Percentiles rank a stretch among this genome's conserved stretches.
phyloP scores from a whole-genome alignment of 2,329 filamentous ascomycete genomes.

The Arthrobotrys entomopaga region DNA sequence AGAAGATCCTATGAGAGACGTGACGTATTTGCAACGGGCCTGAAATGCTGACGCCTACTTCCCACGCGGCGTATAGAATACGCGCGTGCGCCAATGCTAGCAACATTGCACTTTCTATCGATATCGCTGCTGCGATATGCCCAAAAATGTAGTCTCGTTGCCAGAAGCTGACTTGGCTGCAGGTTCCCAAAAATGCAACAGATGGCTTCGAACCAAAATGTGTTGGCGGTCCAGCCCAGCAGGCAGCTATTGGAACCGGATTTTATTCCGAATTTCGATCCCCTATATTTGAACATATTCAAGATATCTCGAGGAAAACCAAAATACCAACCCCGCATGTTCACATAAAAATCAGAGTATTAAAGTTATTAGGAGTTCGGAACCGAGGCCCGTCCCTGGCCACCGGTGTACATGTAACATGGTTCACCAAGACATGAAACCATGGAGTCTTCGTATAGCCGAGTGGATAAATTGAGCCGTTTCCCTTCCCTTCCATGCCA shows the following conservation, averaged over 20 bases:
- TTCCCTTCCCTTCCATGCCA: too few species aligned
- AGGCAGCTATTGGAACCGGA: not conserved
- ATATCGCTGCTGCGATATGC: not conserved
- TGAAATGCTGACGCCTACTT: not conserved
- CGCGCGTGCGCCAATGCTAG: not conserved
- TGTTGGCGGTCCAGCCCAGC: not conserved
- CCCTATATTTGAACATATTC: not conserved
- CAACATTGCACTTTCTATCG: not conserved
- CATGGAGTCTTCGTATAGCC: conserved; percentile 4
- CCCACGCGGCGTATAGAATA: too few species aligned
- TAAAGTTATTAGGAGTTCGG: not conserved
- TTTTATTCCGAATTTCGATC: not conserved
- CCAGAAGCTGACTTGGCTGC: too few species aligned
- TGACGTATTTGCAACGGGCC: not conserved
- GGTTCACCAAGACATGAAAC: not conserved
- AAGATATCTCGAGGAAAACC: not conserved
- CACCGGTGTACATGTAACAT: not conserved
- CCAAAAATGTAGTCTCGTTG: not conserved
- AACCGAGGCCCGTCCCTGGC: not conserved
- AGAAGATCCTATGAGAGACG: not conserved
- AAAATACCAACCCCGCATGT: not conserved
- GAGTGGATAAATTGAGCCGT: conserved; percentile 1
- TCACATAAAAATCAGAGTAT: not conserved
- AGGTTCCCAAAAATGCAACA: not conserved
- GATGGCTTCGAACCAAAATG: not conserved